phyloP scores from a whole-genome alignment of 1,284 basidiomycete genomes.

The Mycena sp. region DNA sequence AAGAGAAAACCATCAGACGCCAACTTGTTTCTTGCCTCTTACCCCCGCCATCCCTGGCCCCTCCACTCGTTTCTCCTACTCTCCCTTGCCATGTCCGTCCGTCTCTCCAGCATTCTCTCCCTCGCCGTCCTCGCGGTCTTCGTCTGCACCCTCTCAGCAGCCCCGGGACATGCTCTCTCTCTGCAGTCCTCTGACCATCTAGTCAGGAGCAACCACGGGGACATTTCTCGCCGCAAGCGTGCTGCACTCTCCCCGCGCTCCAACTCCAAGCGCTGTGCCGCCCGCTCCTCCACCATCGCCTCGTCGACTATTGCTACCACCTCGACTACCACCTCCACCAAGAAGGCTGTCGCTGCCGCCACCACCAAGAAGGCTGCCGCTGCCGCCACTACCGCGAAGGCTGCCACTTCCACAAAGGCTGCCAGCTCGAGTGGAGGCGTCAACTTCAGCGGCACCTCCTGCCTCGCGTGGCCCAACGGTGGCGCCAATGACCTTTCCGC shows the following conservation, averaged over 20 bases:
- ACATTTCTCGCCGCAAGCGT: conserved; percentile 17
- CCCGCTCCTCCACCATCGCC: conserved; percentile 47
- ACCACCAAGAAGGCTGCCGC: conserved; percentile 33
- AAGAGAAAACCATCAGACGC: conserved; percentile 2
- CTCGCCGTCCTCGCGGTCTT: conserved; percentile 59
- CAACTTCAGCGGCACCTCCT: conserved; percentile 55
- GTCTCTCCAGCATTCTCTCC: conserved; percentile 65
- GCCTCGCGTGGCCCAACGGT: conserved; percentile 72
- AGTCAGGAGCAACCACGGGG: conserved; percentile 47
- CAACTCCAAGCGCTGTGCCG: conserved; percentile 62
- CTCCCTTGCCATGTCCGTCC: conserved; percentile 40
- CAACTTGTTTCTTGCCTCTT: conserved; percentile 13
- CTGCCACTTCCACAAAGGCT: conserved; percentile 26
- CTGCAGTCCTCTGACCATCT: conserved; percentile 48
- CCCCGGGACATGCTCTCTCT: conserved; percentile 62
- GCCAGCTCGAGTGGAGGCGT: conserved; percentile 8
- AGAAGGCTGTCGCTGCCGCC: conserved; percentile 29
- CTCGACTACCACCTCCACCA: conserved; percentile 24
- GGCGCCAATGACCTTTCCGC: conserved; percentile 54
- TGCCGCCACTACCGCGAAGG: conserved; percentile 25
- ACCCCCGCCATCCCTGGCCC: conserved; percentile 35
- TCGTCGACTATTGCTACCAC: conserved; percentile 26
- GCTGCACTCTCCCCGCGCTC: conserved; percentile 53
- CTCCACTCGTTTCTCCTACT: conserved; percentile 42
- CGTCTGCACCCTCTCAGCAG: conserved; percentile 55